Evolutionary conservation across 768 basidiomycete genomes (phyloP).

Genomic region (Mycena filopes): DNA sequence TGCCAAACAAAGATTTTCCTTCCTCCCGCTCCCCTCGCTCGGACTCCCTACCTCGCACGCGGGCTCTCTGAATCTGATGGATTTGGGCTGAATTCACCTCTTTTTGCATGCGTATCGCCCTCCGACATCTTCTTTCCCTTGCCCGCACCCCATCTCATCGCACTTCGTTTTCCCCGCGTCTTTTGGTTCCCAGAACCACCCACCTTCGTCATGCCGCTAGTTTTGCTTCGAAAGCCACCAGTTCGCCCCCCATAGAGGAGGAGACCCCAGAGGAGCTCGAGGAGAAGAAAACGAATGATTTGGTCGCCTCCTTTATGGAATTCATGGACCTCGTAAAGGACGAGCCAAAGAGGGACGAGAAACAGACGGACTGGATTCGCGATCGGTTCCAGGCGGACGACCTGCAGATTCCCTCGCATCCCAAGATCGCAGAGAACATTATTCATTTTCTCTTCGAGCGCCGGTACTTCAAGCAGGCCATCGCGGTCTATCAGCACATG

Average conservation of each 20-base stretch:
- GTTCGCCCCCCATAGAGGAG: background rate
- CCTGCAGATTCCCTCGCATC: conserved; percentile 28
- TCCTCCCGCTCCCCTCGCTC: background rate
- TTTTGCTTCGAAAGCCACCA: background rate
- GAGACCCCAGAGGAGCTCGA: background rate
- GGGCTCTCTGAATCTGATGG: conserved; percentile 4
- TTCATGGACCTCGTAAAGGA: conserved; percentile 31
- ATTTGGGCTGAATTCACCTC: conserved; percentile 12
- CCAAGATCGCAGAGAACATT: conserved; percentile 43
- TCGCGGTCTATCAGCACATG: conserved; percentile 55
- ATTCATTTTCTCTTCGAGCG: conserved; percentile 54
- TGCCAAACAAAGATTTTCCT: background rate
- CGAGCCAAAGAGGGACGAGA: background rate
- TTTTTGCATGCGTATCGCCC: conserved; percentile 25
- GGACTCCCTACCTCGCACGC: background rate
- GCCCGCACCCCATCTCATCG: conserved; percentile 4
- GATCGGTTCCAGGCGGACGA: conserved; percentile 8
- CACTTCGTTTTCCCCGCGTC: background rate
- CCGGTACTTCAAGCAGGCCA: conserved; percentile 49
- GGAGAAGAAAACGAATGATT: conserved; percentile 8
- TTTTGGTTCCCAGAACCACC: background rate
- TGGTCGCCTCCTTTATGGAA: conserved; percentile 24
- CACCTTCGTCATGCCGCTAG: conserved; percentile 4
- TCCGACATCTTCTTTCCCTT: background rate
- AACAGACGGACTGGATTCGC: conserved; percentile 1